A percentile compares a stretch with the other conserved stretches of the same genome.
Conservation (phyloP, 352 stramenopile species). For the Globisporangium ultimum region DNA sequence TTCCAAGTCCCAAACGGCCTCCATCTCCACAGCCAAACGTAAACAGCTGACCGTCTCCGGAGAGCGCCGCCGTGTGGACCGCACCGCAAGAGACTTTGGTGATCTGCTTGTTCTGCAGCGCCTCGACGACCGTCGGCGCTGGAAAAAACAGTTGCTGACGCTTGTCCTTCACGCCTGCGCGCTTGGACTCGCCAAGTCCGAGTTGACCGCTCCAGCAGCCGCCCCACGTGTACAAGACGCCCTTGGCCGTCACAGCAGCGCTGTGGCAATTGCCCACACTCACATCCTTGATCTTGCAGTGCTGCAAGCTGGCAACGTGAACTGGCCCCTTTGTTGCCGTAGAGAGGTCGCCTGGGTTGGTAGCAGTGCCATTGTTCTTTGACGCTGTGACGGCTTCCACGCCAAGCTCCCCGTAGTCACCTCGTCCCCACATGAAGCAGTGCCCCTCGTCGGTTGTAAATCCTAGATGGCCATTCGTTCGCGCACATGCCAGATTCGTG, state of each 20-base stretch:
- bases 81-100: constrained; percentile 87
- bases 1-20: constrained; percentile 84
- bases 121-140: constrained; percentile 54
- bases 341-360: background rate
- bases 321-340: background rate
- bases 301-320: constrained; percentile 6
- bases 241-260: constrained; percentile 41
- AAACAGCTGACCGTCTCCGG: constrained; percentile 57
- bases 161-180: constrained; percentile 47
- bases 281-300: constrained; percentile 17
- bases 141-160: constrained; percentile 58
- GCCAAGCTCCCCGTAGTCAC: constrained; percentile 59
- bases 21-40: constrained; percentile 90
- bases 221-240: constrained; percentile 58
- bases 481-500: constrained; percentile 34
- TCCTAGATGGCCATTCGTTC: constrained; percentile 46
- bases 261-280: constrained; percentile 72
- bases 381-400: constrained; percentile 9
- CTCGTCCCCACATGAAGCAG: constrained; percentile 63
- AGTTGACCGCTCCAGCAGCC: constrained; percentile 71
- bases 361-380: background rate
- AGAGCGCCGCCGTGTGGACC: constrained; percentile 71
- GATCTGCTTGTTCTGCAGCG: constrained; percentile 38
- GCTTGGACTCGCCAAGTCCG: constrained; percentile 52
- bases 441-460: constrained; percentile 25